Evolutionary conservation across 345 rosid genomes (phyloP), one percentile per base, ranked within the genome.

Genomic region (Luvunga scandens): DNA sequence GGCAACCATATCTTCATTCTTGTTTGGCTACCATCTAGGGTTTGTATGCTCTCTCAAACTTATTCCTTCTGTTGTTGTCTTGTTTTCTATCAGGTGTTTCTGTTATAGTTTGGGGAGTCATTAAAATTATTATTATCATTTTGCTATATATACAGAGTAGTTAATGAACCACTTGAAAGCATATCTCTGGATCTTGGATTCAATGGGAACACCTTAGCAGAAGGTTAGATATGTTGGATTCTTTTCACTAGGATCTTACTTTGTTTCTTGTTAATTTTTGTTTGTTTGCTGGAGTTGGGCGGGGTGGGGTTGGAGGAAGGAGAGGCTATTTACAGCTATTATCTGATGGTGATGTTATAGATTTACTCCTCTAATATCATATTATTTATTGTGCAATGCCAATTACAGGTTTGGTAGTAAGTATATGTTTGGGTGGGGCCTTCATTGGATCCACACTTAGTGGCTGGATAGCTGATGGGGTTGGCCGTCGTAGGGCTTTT

Each of bases 1-100:
- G 59, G 99, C 97, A 66, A 91, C 98, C 16, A 75, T 96, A 77
- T 80, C 91, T 18, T 90, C 99, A 9, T 91, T 96, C 86, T 81
- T 96, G 57, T 96, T 90, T 75, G 99, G 99, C 77, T 96, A 96
- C 80, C 99, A 96, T 84, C 85, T 96, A 45, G 99, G 98, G 99
- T 96, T 77, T 53, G 93, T 84, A 31, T 80, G 73, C 71, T 83
- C 50, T 71, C 78, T 66, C 48, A 7, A 57, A 71, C 63, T 69
- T 71, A 38, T 24, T 48, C 28, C 30, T 53, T 66, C 72, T 66
- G 31, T 71, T 21, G 45, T 50, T 66, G 36, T 82, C 63, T 70
- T 69, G 30, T 59, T 63, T 53, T 39, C 4, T 8, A 1, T 71
- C 6, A 18, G 1, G 30, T 42, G 0, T 65, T 75, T 7, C 53